Conservation (phyloP, 1,284 basidiomycete species). For the Fomitopsis palustris region DNA sequence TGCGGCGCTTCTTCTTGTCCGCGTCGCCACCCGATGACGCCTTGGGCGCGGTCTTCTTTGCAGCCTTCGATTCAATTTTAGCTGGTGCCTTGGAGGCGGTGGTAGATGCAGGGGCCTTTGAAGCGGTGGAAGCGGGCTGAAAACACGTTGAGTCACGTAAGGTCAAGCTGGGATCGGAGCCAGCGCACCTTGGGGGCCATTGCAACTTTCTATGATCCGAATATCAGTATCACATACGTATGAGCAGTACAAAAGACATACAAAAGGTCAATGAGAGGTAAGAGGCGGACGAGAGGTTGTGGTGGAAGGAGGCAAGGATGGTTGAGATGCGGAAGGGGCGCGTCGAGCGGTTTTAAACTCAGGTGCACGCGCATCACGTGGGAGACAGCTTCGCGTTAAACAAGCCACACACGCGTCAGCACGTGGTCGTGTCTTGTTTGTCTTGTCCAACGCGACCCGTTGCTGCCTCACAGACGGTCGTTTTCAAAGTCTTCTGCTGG, state of each 20-base stretch:
- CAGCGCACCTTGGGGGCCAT: slow-evolving; percentile 29
- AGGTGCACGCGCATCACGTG: slow-evolving; percentile 7
- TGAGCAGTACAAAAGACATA: not conserved
- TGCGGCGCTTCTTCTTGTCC: slow-evolving; percentile 59
- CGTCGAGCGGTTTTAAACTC: slow-evolving; percentile 18
- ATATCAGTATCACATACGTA: not conserved
- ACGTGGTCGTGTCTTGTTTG: slow-evolving; percentile 3
- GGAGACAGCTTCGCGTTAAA: slow-evolving; percentile 11
- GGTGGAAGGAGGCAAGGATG: slow-evolving; percentile 14
- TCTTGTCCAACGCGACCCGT: no score
- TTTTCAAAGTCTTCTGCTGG: no score
- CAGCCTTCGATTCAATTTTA: slow-evolving; percentile 40
- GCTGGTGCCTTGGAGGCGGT: slow-evolving; percentile 51
- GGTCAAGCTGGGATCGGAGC: not conserved
- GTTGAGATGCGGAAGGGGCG: slow-evolving; percentile 6
- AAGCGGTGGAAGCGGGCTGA: slow-evolving; percentile 47
- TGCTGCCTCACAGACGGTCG: no score
- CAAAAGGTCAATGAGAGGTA: slow-evolving; percentile 5
- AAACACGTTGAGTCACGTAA: slow-evolving; percentile 11
- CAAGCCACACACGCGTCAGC: slow-evolving; percentile 16
- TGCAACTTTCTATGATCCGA: slow-evolving; percentile 4
- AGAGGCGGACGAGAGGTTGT: slow-evolving; percentile 8
- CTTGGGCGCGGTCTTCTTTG: slow-evolving; percentile 50
- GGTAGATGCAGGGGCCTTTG: slow-evolving; percentile 50
- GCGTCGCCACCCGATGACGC: slow-evolving; percentile 35